Evolutionary conservation across 106 monocot genomes (phyloP), one percentile per base, ranked within the genome.

Genomic region (Platanthera guangdongensis): DNA sequence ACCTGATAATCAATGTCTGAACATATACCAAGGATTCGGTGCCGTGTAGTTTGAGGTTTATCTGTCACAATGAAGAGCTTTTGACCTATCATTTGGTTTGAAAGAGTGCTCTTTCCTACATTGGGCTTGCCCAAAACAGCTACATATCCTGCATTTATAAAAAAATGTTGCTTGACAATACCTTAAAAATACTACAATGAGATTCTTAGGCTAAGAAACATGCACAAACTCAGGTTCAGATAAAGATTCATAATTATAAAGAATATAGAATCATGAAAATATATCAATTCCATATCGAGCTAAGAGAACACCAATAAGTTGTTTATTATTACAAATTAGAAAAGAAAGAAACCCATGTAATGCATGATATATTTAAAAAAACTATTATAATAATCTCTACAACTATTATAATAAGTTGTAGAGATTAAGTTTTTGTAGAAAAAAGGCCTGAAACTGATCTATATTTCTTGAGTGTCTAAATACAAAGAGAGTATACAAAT

Each of bases 51-150:
- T 75, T 99, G 97, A 76, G 97, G 97, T 69, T 99, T 99, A 78
- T 99, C 91, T 49, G 97, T 99, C 11, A 99, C 97, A 83, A 99
- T 99, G 21, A 94, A 99, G 52, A 99, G 91, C 51, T 99, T 99
- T 62, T 99, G 97, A 76, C 97, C 97, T 59, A 99, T 77, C 85
- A 99, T 94, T 87, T 99, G 97, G 79, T 99, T 99, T 62, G 90
- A 89, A 65, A 99, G 94, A 21, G 97, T 99, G 80, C 97, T 99
- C 85, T 99, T 99, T 75, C 97, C 97, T 77, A 99, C 97, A 88
- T 99, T 99, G 69, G 97, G 97, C 76, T 84, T 91, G 32, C 97
- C 97, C 62, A 99, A 75, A 39, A 99, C 92, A 75, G 97, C 97
- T 47, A 99, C 89, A 90, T 89, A 94, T 72, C 96, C 96, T 97